Conservation (phyloP, 2,329 filamentous ascomycete genomes). For the Exserohilum turcica region DNA sequence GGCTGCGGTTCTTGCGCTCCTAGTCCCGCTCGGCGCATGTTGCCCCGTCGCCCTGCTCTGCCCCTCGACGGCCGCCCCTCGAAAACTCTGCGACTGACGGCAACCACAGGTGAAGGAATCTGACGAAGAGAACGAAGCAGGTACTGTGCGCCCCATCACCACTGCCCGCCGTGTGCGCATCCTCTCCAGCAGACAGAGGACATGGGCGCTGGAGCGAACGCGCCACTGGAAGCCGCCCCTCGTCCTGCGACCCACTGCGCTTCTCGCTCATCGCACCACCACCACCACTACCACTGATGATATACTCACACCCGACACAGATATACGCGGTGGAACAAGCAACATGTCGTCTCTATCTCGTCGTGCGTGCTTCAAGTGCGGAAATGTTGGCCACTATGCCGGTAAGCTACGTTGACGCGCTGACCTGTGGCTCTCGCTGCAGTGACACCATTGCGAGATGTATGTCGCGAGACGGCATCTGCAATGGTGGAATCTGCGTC, state of each 20-base stretch:
- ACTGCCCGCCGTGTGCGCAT: slow-evolving; percentile 6
- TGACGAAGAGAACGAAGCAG: slow-evolving; percentile 36
- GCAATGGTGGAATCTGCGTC: slow-evolving; percentile 18
- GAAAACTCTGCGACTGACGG: slow-evolving; percentile 41
- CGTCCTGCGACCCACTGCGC: slow-evolving; percentile 18
- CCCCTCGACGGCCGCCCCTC: slow-evolving; percentile 32
- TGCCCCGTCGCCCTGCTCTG: slow-evolving; percentile 25
- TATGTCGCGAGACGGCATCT: slow-evolving; percentile 20
- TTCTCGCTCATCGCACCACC: slow-evolving; percentile 19
- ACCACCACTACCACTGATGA: slow-evolving; percentile 10
- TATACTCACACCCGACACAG: slow-evolving; percentile 32
- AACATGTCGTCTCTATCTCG: slow-evolving; percentile 60
- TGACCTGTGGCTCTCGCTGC: slow-evolving; percentile 23
- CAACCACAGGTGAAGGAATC: slow-evolving; percentile 42
- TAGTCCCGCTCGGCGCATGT: slow-evolving; percentile 27
- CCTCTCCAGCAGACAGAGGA: slow-evolving; percentile 1
- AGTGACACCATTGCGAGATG: slow-evolving; percentile 20
- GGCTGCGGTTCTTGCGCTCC: slow-evolving; percentile 10
- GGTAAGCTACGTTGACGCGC: slow-evolving; percentile 41
- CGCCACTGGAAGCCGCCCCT: slow-evolving; percentile 25
- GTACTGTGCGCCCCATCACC: slow-evolving; percentile 25
- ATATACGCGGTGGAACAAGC: slow-evolving; percentile 40
- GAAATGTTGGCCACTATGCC: slow-evolving; percentile 60
- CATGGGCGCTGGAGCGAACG: slow-evolving; percentile 28
- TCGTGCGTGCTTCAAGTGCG: slow-evolving; percentile 61